These are phyloP conservation scores for Hanseniaspora hatyaiensis DNA, from an alignment of 805 yeast species.

Conservation along the genomic window DNA sequence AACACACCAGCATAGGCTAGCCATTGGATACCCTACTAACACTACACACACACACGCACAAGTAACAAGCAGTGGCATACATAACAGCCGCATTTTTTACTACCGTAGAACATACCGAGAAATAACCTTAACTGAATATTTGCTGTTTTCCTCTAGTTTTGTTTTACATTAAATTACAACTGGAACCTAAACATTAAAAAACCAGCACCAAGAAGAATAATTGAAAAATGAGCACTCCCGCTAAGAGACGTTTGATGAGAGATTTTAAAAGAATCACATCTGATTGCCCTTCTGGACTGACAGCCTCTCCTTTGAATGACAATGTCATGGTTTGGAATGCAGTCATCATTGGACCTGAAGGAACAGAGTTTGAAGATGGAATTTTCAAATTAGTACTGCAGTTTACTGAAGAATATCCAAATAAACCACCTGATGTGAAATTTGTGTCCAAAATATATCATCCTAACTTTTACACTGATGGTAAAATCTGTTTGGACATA, in stretches of 20 bases:
- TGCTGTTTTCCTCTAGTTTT: too few relatives aligned
- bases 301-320: constrained; percentile 93
- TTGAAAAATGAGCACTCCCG: constrained; percentile 82
- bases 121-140: too few relatives aligned
- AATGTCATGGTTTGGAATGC: constrained; percentile 98
- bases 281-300: constrained; percentile 96
- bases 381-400: constrained; percentile 77
- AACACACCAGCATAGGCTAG: too few relatives aligned
- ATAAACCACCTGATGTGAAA: constrained; percentile 88
- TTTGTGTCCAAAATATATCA: constrained; percentile 93
- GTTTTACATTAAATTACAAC: too few relatives aligned
- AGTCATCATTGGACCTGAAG: constrained; percentile 92
- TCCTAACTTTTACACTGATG: constrained; percentile 91
- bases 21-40: too few relatives aligned
- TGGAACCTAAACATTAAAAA: too few relatives aligned
- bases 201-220: not conserved
- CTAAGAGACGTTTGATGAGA: constrained; percentile 97
- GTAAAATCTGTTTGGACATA: constrained; percentile 91
- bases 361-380: constrained; percentile 96
- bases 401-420: constrained; percentile 95
- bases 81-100: too few relatives aligned
- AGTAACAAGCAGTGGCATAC: too few relatives aligned
- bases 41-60: too few relatives aligned
- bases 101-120: too few relatives aligned
- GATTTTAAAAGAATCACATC: constrained; percentile 96